A percentile compares a stretch with the other conserved stretches of the same genome.
These are phyloP conservation scores for Thymus quinquecostatus DNA, from an alignment of 257 asterid genomes.

Conservation along the genomic window DNA sequence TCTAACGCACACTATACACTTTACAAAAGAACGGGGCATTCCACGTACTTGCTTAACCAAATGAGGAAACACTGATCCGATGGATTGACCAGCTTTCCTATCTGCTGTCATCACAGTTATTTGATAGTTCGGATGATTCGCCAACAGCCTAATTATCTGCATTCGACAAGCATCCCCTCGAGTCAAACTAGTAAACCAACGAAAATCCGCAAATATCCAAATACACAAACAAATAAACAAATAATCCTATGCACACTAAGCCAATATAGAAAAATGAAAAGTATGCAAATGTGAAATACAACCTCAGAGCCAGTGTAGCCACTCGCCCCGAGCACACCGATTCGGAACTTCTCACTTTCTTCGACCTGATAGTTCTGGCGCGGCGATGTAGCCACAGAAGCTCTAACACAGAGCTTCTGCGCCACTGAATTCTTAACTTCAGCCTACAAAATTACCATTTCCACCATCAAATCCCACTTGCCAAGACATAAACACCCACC, in stretches of 20 bases:
- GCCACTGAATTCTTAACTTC: conserved; percentile 36
- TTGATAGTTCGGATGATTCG: conserved; percentile 70
- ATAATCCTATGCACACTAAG: not conserved
- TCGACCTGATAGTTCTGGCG: conserved; percentile 41
- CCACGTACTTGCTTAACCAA: conserved; percentile 64
- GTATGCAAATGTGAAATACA: not conserved
- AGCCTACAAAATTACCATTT: conserved; percentile 40
- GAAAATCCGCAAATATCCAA: conserved; percentile 4
- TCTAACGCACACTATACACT: not conserved
- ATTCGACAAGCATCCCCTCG: conserved; percentile 19
- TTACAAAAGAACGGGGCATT: not conserved
- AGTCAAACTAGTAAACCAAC: not conserved
- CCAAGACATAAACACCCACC: not conserved
- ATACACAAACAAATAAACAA: not conserved
- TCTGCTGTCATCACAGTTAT: conserved; percentile 91
- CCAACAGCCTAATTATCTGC: conserved; percentile 84
- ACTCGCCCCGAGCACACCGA: conserved; percentile 90
- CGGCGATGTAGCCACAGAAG: conserved; percentile 53
- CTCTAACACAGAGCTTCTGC: conserved; percentile 47
- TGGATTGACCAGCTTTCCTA: conserved; percentile 94
- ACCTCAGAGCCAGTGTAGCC: conserved; percentile 95
- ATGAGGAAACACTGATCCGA: conserved; percentile 91
- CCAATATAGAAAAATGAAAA: not conserved
- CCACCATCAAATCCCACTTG: not conserved
- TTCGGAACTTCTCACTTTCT: conserved; percentile 50